Base-by-base conservation (phyloP, 1,139 yeast genomes). In the Kazachstania sp. region DNA sequence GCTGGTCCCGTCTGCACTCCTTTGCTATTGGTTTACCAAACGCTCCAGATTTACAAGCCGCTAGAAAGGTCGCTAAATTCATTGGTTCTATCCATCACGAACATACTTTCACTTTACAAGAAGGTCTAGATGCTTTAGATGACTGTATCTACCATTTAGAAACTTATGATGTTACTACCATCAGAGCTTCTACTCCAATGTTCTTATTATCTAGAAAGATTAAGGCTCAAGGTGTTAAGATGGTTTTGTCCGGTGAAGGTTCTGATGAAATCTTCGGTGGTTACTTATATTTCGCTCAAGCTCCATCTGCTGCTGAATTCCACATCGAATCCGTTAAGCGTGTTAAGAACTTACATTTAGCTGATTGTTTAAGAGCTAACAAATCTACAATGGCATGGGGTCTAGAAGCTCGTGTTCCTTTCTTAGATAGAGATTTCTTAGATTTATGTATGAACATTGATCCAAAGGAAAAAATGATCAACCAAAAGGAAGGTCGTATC, bases 341-440 rank as follows among this genome's bases (percentile, higher is more conserved):
- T 69, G 97, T 92, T 60, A 87, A 92, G 77, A 90, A 92, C 90
- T 77, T 92, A 71, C 97, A 92, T 71, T 82, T 82, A 61, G 90
- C 98, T 54, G 98, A 92, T 73, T 90, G 97, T 74, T 75, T 92
- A 67, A 84, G 99, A 71, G 99, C 99, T 58, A 92, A 92, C 86
- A 92, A 92, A 74, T 90, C 97, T 34, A 92, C 99, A 53, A 86
- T 92, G 97, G 98, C 99, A 38, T 92, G 99, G 99, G 99, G 99
- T 69, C 79, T 92, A 58, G 99, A 92, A 74, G 98, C 98, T 52
- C 86, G 99, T 73, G 98, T 92, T 60, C 99, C 99, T 57, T 92
- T 92, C 83, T 79, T 92, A 72, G 99, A 92, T 71, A 86, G 82
- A 73, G 78, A 83, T 66, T 92, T 92, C 78, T 75, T 92, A 70